phyloP scores from a whole-genome alignment of 2,329 filamentous ascomycete genomes.

The Erysiphe neolycopersici region DNA sequence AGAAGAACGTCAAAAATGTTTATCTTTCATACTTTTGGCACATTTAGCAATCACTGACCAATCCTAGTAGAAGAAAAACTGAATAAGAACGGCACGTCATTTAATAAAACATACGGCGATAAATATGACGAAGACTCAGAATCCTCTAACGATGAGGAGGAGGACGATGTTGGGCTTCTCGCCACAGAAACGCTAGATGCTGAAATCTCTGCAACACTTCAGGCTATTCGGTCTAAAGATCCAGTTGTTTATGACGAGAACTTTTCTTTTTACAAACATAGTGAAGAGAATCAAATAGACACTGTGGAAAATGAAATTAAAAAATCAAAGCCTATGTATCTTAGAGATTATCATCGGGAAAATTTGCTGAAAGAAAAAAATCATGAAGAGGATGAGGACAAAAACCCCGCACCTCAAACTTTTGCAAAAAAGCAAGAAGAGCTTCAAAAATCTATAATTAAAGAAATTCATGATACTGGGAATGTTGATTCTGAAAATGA shows the following conservation, averaged over 20 bases:
- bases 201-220: conserved; percentile 64
- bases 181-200: conserved; percentile 65
- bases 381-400: conserved; percentile 28
- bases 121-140: conserved; percentile 29
- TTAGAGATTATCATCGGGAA: conserved; percentile 78
- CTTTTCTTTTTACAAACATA: conserved; percentile 46
- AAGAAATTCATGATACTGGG: conserved; percentile 46
- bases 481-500: conserved; percentile 21
- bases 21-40: neutral
- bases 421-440: conserved; percentile 76
- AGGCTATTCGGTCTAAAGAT: conserved; percentile 74
- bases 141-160: conserved; percentile 47
- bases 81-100: conserved; percentile 17
- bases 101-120: conserved; percentile 18
- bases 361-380: conserved; percentile 52
- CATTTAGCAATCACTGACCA: neutral
- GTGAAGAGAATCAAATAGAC: conserved; percentile 9
- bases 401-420: conserved; percentile 30
- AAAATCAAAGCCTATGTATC: conserved; percentile 59
- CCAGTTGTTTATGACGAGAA: conserved; percentile 68
- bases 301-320: conserved; percentile 18
- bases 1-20: conserved; percentile 52
- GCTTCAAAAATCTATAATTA: conserved; percentile 50
- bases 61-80: conserved; percentile 67
- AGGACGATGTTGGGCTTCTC: conserved; percentile 75